Percentiles rank a stretch among this genome's conserved stretches.
These are phyloP conservation scores for Pseudogymnoascus sp. DNA, from an alignment of 2,329 filamentous ascomycete species.

Conservation along the genomic window DNA sequence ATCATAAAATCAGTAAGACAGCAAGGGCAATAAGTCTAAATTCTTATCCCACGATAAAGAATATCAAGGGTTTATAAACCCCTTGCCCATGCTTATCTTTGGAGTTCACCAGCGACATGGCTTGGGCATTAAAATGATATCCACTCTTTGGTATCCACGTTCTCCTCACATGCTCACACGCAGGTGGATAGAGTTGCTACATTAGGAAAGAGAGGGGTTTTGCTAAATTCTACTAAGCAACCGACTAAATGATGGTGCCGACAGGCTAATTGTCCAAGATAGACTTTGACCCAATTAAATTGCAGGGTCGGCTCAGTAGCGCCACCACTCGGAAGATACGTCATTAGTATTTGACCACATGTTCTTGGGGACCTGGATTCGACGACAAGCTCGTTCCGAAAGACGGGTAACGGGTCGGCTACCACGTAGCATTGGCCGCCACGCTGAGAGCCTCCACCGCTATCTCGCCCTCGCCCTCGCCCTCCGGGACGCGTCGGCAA, in stretches of 20 bases:
- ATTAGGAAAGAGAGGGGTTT: not conserved
- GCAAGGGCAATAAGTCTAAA: not conserved
- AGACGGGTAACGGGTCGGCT: not conserved
- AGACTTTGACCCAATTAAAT: not conserved
- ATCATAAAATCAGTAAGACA: not conserved
- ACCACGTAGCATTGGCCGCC: not conserved
- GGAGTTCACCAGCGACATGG: not conserved
- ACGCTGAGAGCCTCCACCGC: not conserved
- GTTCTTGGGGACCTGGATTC: not conserved
- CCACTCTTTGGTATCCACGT: not conserved
- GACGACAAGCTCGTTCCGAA: not conserved
- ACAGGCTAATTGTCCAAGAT: not conserved
- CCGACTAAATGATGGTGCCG: not conserved
- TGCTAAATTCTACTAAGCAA: not conserved
- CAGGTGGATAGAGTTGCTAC: not conserved
- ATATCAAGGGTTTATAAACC: slow-evolving; percentile 7
- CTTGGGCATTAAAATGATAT: not conserved
- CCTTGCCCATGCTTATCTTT: not conserved
- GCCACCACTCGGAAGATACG: not conserved
- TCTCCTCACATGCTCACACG: not conserved
- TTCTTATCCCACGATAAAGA: not conserved
- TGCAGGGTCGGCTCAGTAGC: not conserved
- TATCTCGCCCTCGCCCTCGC: not conserved
- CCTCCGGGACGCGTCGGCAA: not conserved
- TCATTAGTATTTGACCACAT: not conserved